These are phyloP conservation scores for Corymbia maculata DNA, from an alignment of 345 rosid genomes.

Conservation along the genomic window DNA sequence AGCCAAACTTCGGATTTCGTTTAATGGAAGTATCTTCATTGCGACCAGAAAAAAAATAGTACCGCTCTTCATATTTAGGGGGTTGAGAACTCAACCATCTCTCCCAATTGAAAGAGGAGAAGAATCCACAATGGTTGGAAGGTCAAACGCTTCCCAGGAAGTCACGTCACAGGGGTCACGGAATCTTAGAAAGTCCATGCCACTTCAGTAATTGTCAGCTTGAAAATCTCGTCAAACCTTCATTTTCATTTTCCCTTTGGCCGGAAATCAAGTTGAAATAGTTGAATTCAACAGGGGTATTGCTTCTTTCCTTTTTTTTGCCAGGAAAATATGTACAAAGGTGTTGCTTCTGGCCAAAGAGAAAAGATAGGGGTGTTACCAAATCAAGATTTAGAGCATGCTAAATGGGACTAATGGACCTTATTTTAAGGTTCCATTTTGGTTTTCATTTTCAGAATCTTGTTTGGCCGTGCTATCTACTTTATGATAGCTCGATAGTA, in stretches of 20 bases:
- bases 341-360: background rate
- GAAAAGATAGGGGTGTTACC: background rate
- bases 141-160: background rate
- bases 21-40: no score
- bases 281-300: background rate
- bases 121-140: background rate
- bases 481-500: background rate
- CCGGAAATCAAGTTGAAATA: background rate
- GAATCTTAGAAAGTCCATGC: background rate
- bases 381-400: background rate
- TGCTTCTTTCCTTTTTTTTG: background rate
- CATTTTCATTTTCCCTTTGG: background rate
- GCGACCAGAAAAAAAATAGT: no score
- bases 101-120: background rate
- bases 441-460: background rate
- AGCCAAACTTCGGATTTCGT: no score
- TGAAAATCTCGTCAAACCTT: background rate
- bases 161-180: background rate
- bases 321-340: no score
- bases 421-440: background rate
- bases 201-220: background rate
- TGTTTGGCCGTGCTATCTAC: background rate
- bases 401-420: background rate
- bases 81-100: background rate
- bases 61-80: background rate